Percentiles rank a stretch among this genome's conserved stretches.
These are phyloP conservation scores for Nakaseomyces bracarensis DNA, from an alignment of 1,139 yeast genomes.

Conservation along the genomic window DNA sequence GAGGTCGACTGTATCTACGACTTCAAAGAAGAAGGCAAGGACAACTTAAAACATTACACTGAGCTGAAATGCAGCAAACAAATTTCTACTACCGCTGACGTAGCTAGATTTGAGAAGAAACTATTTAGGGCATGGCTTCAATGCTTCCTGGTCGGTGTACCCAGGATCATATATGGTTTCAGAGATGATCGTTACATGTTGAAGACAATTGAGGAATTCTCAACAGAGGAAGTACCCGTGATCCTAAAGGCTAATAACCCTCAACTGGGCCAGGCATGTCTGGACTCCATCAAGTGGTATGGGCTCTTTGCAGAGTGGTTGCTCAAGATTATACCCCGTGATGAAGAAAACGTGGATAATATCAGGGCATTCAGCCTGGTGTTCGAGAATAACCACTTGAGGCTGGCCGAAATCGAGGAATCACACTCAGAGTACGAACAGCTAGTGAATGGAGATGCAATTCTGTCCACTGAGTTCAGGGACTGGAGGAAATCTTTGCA, in stretches of 20 bases:
- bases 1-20: conserved; percentile 90
- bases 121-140: conserved; percentile 86
- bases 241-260: conserved; percentile 39
- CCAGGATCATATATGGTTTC: conserved; percentile 74
- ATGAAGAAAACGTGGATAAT: conserved; percentile 30
- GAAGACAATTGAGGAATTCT: conserved; percentile 60
- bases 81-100: conserved; percentile 36
- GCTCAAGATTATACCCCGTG: conserved; percentile 45
- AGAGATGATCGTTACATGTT: conserved; percentile 64
- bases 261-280: conserved; percentile 50
- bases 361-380: conserved; percentile 40
- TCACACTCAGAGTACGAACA: conserved; percentile 28
- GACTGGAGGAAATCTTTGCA: conserved; percentile 45
- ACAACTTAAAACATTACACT: conserved; percentile 63
- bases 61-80: conserved; percentile 71
- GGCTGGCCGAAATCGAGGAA: conserved; percentile 34
- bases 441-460: conserved; percentile 32
- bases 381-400: conserved; percentile 37
- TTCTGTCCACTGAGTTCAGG: conserved; percentile 49
- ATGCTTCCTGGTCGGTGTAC: conserved; percentile 78
- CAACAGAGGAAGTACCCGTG: conserved; percentile 71
- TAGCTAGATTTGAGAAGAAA: conserved; percentile 54
- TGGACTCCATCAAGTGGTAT: conserved; percentile 75
- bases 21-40: conserved; percentile 49
- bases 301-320: conserved; percentile 82